Evolutionary conservation across 2,329 filamentous ascomycete genomes (phyloP).

Genomic region (Aschersonia sp.): DNA sequence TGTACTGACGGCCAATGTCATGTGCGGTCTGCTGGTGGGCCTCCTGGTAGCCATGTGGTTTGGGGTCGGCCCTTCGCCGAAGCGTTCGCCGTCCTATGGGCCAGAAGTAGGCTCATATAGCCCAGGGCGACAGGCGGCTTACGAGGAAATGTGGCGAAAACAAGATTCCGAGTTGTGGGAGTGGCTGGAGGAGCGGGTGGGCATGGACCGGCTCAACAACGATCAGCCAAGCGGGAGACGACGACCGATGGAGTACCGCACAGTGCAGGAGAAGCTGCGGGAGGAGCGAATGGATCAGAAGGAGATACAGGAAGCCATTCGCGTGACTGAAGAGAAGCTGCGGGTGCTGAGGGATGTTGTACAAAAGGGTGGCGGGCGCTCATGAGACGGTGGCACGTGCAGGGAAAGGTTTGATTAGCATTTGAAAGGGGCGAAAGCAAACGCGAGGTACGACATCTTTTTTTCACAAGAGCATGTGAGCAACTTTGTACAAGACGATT

Average conservation of each 20-base stretch:
- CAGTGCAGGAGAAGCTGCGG: conserved; percentile 43
- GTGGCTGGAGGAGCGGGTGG: conserved; percentile 79
- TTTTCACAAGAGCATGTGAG: too few species aligned
- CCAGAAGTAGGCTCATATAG: conserved; percentile 15
- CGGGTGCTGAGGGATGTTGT: conserved; percentile 59
- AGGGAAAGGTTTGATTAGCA: not conserved
- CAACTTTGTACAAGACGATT: too few species aligned
- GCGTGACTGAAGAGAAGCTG: conserved; percentile 75
- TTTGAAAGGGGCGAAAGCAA: too few species aligned
- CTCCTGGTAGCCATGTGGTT: conserved; percentile 65
- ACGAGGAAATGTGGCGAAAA: conserved; percentile 82
- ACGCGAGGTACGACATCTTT: too few species aligned
- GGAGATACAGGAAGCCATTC: conserved; percentile 67
- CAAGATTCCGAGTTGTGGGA: conserved; percentile 87
- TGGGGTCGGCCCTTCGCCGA: conserved; percentile 37
- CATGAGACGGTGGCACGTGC: not conserved
- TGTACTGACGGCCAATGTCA: conserved; percentile 60
- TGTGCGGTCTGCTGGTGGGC: conserved; percentile 60
- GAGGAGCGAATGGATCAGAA: conserved; percentile 52
- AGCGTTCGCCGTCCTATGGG: conserved; percentile 21
- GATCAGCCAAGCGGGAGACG: conserved; percentile 25
- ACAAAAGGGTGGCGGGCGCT: conserved; percentile 26
- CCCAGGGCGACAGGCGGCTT: conserved; percentile 62
- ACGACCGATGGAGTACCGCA: conserved; percentile 34
- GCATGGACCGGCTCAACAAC: conserved; percentile 43